Evolutionary conservation across 2,329 filamentous ascomycete species (phyloP), one percentile per base, ranked within the genome.

Genomic region (Alternaria hordeiaustralica): DNA sequence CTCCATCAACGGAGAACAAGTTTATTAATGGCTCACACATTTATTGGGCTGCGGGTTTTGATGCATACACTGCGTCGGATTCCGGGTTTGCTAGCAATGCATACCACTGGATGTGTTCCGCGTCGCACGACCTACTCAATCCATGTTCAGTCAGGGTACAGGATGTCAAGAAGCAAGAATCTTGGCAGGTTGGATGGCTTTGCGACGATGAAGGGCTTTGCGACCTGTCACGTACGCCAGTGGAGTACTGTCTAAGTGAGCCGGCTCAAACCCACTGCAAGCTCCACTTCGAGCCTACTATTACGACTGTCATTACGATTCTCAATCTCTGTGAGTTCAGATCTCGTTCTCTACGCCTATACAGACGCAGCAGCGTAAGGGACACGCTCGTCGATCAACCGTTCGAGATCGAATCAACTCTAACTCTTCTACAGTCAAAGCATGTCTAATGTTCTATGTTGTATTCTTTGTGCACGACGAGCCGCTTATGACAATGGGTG

Each of bases 401-500:
- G 5, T 41, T n/a, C n/a, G 36, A 41, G 36, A 18, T 41, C 36
- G n/a, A 41, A 41, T 6, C 36, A 41, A 18, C n/a, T 41, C 36
- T 41, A 41, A 41, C n/a, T 3, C 4, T 41, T 41, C 5, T 18
- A 36, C 64, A 20, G 33, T 72, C 28, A 77, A 76, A 53, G 71
- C 66, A 6, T 43, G 18, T 6, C 25, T 71, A 6, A 74, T 76
- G 28, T 67, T 72, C 18, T 67, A 59, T n/a, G 59, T 67, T 4
- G 62, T 63, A 6, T 65, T 66, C 7, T 13, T 43, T 1, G 55
- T 65, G 11, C 57, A 63, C 18, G 69, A 69, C 4, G 66, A 73
- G 9, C 71, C 72, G 2, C 58, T 75, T 5, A 62, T 72, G n/a
- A 73, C 68, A 1, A 69, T 71, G 50, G 73, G 73, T 15, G 73